Conservation (phyloP, 2,329 filamentous ascomycete species). For the Aspergillus sp. region DNA sequence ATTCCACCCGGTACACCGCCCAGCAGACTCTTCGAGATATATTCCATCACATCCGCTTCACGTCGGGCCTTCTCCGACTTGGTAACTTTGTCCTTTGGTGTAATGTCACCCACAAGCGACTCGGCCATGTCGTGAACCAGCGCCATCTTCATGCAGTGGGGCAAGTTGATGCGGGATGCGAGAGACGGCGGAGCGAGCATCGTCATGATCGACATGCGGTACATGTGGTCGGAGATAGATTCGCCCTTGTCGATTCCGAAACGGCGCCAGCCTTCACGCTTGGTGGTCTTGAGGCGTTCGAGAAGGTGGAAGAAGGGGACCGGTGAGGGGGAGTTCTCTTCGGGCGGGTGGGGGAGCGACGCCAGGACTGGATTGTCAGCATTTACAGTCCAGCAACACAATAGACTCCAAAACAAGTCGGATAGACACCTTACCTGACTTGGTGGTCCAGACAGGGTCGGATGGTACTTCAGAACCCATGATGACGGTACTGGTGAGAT, state of each 20-base stretch:
- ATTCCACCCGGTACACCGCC: slow-evolving; percentile 66
- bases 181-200: slow-evolving; percentile 80
- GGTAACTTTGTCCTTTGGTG: slow-evolving; percentile 70
- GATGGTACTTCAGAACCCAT: slow-evolving; percentile 26
- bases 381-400: no score
- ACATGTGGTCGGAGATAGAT: slow-evolving; percentile 98
- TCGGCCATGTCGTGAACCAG: slow-evolving; percentile 98
- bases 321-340: slow-evolving; percentile 61
- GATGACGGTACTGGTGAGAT: slow-evolving; percentile 2
- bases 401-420: no score
- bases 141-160: slow-evolving; percentile 88
- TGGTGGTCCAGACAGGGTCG: slow-evolving; percentile 26
- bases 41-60: slow-evolving; percentile 87
- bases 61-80: slow-evolving; percentile 86
- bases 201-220: slow-evolving; percentile 95
- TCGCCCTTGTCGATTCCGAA: slow-evolving; percentile 73
- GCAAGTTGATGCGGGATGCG: slow-evolving; percentile 63
- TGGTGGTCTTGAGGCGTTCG: slow-evolving; percentile 89
- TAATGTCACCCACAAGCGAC: slow-evolving; percentile 90
- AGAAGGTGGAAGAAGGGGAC: slow-evolving; percentile 91
- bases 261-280: slow-evolving; percentile 90
- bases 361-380: slow-evolving; percentile 49
- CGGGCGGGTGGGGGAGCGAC: slow-evolving; percentile 55
- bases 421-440: slow-evolving; percentile 23
- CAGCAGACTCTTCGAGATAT: slow-evolving; percentile 66